Evolutionary conservation across 805 yeast species (phyloP).

Genomic region (Nakazawaea molendinolei): DNA sequence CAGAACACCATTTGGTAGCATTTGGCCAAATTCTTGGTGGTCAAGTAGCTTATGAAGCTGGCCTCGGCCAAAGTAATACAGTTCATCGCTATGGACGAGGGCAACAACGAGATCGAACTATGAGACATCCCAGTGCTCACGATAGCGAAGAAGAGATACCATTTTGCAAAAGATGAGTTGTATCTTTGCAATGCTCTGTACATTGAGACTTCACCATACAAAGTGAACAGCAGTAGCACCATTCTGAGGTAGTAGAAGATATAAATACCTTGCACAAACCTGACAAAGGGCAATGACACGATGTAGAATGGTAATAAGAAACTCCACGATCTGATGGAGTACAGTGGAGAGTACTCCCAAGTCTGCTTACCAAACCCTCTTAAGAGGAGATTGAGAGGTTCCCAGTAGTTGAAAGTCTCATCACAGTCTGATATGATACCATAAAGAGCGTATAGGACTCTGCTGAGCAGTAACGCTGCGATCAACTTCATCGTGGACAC

Average conservation of each 20-base stretch:
- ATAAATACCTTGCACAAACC: conserved; percentile 4
- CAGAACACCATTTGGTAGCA: conserved; percentile 29
- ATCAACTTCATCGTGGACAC: too few species aligned
- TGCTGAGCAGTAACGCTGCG: too few species aligned
- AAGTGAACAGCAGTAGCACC: conserved; percentile 31
- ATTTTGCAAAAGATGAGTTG: conserved; percentile 13
- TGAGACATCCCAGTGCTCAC: conserved; percentile 81
- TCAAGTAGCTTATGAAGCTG: conserved; percentile 28
- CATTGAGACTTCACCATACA: conserved; percentile 48
- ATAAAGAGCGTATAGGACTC: conserved; percentile 39
- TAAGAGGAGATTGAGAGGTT: conserved; percentile 72
- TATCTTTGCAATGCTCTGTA: conserved; percentile 31
- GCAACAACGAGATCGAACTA: conserved; percentile 80
- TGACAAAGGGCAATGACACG: background rate
- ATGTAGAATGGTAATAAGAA: conserved; percentile 47
- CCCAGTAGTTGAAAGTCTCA: conserved; percentile 92
- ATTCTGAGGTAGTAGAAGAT: conserved; percentile 50
- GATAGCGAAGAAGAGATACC: conserved; percentile 58
- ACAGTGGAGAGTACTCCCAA: conserved; percentile 93
- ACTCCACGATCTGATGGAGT: conserved; percentile 81
- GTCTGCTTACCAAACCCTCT: conserved; percentile 89
- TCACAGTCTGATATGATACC: conserved; percentile 88
- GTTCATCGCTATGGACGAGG: conserved; percentile 71
- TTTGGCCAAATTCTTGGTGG: conserved; percentile 17
- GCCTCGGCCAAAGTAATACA: conserved; percentile 40